Evolutionary conservation across 2,329 filamentous ascomycete genomes (phyloP).

Genomic region (Chalaropsis ovoidea): DNA sequence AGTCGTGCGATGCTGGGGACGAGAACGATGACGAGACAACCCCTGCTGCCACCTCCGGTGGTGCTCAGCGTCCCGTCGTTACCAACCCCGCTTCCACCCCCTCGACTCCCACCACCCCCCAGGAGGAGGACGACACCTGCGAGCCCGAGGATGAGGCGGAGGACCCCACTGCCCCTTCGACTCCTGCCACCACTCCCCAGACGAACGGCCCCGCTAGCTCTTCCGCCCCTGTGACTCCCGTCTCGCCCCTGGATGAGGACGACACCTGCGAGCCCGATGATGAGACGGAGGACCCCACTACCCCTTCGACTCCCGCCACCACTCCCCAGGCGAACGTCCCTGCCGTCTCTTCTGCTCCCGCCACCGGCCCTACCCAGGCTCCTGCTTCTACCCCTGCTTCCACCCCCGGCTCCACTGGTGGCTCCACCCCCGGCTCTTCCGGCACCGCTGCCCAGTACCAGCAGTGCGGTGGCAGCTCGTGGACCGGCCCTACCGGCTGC

Average conservation of each 20-base stretch:
- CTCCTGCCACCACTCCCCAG: neutral
- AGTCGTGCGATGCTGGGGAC: neutral
- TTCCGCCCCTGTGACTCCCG: neutral
- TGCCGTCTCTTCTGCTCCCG: too few species aligned
- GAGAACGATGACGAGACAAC: neutral
- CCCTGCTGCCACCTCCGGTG: neutral
- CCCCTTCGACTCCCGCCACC: slow-evolving; percentile 24
- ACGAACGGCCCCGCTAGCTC: neutral
- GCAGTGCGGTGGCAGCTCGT: slow-evolving; percentile 35
- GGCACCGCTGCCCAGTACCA: slow-evolving; percentile 31
- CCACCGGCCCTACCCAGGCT: too few species aligned
- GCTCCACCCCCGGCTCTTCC: slow-evolving; percentile 26
- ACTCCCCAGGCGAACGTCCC: slow-evolving; percentile 28
- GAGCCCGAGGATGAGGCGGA: neutral
- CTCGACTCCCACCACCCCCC: neutral
- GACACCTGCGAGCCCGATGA: neutral
- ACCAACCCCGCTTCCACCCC: neutral
- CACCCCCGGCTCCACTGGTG: slow-evolving; percentile 33
- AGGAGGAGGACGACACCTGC: neutral
- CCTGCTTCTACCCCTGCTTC: neutral
- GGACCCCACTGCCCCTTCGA: neutral
- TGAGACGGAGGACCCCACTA: neutral
- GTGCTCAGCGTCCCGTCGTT: neutral
- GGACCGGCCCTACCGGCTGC: slow-evolving; percentile 33
- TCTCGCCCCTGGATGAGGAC: neutral